These are phyloP conservation scores for Paramecium bursaria DNA, from an alignment of 73 alveolate species.

Conservation along the genomic window DNA sequence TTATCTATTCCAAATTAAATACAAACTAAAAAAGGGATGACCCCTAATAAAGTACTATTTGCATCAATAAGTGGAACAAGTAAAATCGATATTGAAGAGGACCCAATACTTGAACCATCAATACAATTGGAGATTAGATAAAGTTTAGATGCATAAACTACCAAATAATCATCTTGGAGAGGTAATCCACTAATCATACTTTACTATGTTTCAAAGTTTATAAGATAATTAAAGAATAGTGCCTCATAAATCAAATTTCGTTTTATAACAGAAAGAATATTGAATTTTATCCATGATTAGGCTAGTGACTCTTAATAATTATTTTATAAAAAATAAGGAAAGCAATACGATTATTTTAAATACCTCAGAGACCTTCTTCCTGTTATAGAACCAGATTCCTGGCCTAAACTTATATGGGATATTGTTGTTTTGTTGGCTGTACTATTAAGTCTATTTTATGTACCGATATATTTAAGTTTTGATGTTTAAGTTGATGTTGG, in stretches of 20 bases:
- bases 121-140: too few relatives aligned
- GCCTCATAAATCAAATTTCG: slow-evolving; percentile 29
- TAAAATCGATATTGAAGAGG: too few relatives aligned
- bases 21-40: too few relatives aligned
- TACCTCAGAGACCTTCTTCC: not conserved
- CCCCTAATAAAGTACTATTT: too few relatives aligned
- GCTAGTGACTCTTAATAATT: slow-evolving; percentile 22
- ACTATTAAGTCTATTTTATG: not conserved
- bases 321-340: slow-evolving; percentile 17
- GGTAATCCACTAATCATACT: slow-evolving; percentile 5
- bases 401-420: slow-evolving; percentile 11
- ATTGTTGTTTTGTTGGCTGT: slow-evolving; percentile 13
- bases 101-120: too few relatives aligned
- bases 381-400: slow-evolving; percentile 43
- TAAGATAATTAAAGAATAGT: slow-evolving; percentile 25
- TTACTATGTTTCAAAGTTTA: slow-evolving; percentile 33
- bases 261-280: slow-evolving; percentile 4
- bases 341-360: not conserved
- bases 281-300: slow-evolving; percentile 1
- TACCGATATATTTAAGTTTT: slow-evolving; percentile 39
- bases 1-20: too few relatives aligned
- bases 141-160: too few relatives aligned
- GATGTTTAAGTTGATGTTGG: not conserved
- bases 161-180: too few relatives aligned
- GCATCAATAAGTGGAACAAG: too few relatives aligned